These are phyloP conservation scores for Colletotrichum trifolii DNA, from an alignment of 2,329 filamentous ascomycete genomes.

Conservation along the genomic window DNA sequence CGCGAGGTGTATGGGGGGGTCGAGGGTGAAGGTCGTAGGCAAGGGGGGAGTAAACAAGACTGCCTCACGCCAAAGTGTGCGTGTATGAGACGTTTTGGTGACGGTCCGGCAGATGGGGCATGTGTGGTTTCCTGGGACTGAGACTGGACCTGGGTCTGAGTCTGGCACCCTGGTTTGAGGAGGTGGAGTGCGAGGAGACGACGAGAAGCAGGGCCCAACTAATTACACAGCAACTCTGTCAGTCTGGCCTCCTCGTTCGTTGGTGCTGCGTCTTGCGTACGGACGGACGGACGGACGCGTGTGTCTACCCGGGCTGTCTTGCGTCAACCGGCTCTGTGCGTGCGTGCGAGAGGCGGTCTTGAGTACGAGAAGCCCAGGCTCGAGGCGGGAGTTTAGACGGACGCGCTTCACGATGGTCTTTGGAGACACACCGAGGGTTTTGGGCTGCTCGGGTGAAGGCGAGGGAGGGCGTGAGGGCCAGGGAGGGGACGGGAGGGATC, in stretches of 20 bases:
- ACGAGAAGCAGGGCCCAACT: background rate
- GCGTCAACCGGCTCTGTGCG: slow-evolving; percentile 26
- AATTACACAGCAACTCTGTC: background rate
- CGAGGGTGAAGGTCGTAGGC: background rate
- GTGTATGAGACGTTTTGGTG: slow-evolving; percentile 29
- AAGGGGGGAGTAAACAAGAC: background rate
- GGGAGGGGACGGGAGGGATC: slow-evolving; percentile 16
- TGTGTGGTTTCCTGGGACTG: background rate
- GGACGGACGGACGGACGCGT: no score
- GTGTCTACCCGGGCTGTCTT: background rate
- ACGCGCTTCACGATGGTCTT: slow-evolving; percentile 10
- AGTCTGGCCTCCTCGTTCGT: background rate
- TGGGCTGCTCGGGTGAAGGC: background rate
- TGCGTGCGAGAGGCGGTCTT: slow-evolving; percentile 21
- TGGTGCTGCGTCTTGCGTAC: background rate
- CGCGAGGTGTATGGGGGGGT: background rate
- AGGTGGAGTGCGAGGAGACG: background rate
- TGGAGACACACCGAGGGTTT: slow-evolving; percentile 10
- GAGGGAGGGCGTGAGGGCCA: background rate
- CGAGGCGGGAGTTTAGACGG: slow-evolving; percentile 26
- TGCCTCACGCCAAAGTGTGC: slow-evolving; percentile 21
- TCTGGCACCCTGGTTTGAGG: slow-evolving; percentile 29
- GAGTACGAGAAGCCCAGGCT: slow-evolving; percentile 18
- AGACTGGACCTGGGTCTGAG: no score
- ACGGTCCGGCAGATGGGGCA: slow-evolving; percentile 28